A percentile compares a stretch with the other conserved stretches of the same genome.
Evolutionary conservation across 2,329 filamentous ascomycete species (phyloP).

Genomic region (Apiospora phragmitis): DNA sequence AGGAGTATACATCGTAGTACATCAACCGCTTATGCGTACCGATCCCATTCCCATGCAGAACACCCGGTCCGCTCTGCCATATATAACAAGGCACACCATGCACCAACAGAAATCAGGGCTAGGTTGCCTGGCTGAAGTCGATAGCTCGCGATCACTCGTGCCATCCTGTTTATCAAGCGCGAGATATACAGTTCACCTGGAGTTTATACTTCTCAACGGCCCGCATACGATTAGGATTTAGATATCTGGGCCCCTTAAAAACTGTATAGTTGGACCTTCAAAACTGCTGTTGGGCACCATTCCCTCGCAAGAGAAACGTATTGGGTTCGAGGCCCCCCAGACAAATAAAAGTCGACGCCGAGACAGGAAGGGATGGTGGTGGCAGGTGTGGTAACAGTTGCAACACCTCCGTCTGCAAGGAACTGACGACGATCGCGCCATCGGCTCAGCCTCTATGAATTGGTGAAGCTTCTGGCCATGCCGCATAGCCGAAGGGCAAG

Average conservation of each 20-base stretch:
- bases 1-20: background rate
- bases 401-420: background rate
- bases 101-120: too few relatives aligned
- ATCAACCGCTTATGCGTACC: background rate
- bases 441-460: background rate
- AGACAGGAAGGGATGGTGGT: background rate
- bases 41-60: background rate
- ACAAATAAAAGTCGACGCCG: background rate
- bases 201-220: background rate
- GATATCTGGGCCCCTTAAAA: background rate
- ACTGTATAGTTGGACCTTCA: background rate
- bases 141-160: background rate
- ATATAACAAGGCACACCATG: background rate
- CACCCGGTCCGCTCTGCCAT: background rate
- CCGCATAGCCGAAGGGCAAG: background rate
- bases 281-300: background rate
- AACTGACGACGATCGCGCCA: conserved; percentile 5
- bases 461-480: background rate
- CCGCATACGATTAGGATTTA: background rate
- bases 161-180: background rate
- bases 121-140: background rate
- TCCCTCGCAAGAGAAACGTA: background rate
- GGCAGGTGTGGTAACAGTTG: background rate
- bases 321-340: background rate
- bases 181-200: background rate